Base-by-base conservation (phyloP, 2,329 filamentous ascomycete genomes). In the Exutisphaerella laricina region DNA sequence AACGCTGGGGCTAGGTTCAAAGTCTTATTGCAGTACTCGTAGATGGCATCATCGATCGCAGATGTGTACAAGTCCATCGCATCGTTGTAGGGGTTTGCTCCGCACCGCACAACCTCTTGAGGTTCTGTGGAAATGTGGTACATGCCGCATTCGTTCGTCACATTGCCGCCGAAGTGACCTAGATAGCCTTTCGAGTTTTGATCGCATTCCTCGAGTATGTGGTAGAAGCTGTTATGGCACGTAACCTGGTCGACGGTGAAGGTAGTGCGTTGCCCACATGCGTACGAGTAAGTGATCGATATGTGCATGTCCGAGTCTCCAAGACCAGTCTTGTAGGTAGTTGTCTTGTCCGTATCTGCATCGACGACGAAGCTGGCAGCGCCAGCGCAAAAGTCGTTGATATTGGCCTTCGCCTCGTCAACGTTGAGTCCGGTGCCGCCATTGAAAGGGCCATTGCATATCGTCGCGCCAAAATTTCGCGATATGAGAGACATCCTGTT, bases 281-380 rank as follows among this genome's bases (percentile, higher is more conserved):
- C 32, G 3, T 31, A 29, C 9, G 43, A 21, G 5, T 37, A 39
- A 6, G 36, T 39, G 12, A 50, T 42, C 4, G 41, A 37, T 4
- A 50, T n/a, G 18, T 28, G 21, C 21, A 50, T 34, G 26, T 46
- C 38, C 7, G 47, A 50, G 13, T 50, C 40, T n/a, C 47, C 47
- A 4, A 33, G 31, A 9, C 30, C 26, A 1, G 47, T 50, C 32
- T 50, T 46, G 9, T 39, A 39, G 7, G 20, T 41, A 13, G 29
- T 39, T 6, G 43, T 41, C 7, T 44, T 12, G 16, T 46, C 40
- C 21, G 31, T 29, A 3, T 20, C 37, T 9, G 21, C 10, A 12
- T 23, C 37, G 7, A 46, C 6, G 7, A 23, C 32, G 8, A 22
- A 30, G 12, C 26, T 8, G 1, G 41, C 28, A 6, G 32, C 35